A percentile compares a stretch with the other conserved stretches of the same genome.
Evolutionary conservation across 192 early-diverging fungal genomes (phyloP).

Genomic region (Coemansia asiatica): DNA sequence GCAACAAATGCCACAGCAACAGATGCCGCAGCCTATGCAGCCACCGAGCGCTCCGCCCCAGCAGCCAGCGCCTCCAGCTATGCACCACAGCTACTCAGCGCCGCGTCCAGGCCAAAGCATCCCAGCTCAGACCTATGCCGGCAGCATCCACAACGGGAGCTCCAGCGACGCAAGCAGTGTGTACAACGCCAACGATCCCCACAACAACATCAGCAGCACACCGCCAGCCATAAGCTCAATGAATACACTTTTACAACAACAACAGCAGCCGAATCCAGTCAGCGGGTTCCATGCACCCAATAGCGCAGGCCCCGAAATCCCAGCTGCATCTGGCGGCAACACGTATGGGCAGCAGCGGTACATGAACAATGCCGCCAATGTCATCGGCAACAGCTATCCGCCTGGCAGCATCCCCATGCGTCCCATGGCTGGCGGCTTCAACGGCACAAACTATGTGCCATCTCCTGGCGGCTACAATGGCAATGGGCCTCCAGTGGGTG

Average conservation of each 20-base stretch:
- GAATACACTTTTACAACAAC: background rate
- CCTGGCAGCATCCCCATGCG: background rate
- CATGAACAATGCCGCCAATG: constrained; percentile 1
- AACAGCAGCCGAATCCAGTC: background rate
- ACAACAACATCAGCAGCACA: constrained; percentile 7
- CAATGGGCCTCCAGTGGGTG: background rate
- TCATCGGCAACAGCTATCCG: constrained; percentile 15
- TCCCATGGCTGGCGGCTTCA: background rate
- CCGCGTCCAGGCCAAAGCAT: background rate
- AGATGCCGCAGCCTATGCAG: constrained; percentile 9
- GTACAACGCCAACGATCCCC: background rate
- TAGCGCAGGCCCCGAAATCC: constrained; percentile 2
- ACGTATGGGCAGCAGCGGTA: background rate
- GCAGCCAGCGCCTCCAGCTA: constrained; percentile 3
- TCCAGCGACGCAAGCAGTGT: constrained; percentile 4
- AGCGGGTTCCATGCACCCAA: background rate
- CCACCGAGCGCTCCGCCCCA: background rate
- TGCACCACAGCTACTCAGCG: background rate
- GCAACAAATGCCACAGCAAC: background rate
- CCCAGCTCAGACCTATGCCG: background rate
- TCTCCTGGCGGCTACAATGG: constrained; percentile 1
- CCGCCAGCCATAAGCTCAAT: constrained; percentile 4
- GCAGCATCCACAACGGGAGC: background rate
- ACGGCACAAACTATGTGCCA: background rate
- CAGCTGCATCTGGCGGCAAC: background rate